Evolutionary conservation across 371 early-diverging fungal species (phyloP), one percentile per base, ranked within the genome.

Genomic region (Mucor circinelloides): DNA sequence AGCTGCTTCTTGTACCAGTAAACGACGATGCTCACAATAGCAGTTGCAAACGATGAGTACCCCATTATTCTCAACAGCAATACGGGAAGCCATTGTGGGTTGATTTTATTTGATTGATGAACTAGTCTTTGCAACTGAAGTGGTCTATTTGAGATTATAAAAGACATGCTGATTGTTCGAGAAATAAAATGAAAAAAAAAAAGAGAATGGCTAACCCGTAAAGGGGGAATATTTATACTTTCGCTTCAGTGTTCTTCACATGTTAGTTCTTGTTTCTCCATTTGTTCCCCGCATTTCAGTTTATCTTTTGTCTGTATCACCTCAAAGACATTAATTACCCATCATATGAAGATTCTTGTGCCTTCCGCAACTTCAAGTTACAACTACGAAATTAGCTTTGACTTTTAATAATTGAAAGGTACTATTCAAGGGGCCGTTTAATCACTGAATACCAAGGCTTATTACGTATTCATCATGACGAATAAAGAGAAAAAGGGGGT

Each of bases 31-130:
- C 71, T 63, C 19, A 71, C 25, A 19, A 71, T 38, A 28, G 71
- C 69, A 21, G 69, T 60, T 27, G 57, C 60, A 32, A 71, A 63
- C 19, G 71, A 71, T 30, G 71, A 66, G 40, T 66, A 66, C 2
- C 71, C 71, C 63, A 67, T 57, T 15, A 58, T 23, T 32, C 46
- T 66, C 19, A 67, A 12, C 21, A 69, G 19, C 28, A 58, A 23
- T 2, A 55, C 32, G 54, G 64, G 56, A n/a, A 58, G 8, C 52
- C 60, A 52, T 42, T 66, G 59, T 12, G 48, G 34, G 15, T 50
- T 57, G 15, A 50, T 32, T 59, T 66, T 66, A 27, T 58, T 44
- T 13, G 52, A 52, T 5, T 55, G 64, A 64, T 38, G 54, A 28
- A 55, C 31, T 34, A 48, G 12, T 27, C 36, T 28, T 60, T 60